Conservation (phyloP, 495 filamentous ascomycete species). For the Neurospora tetrasperma region DNA sequence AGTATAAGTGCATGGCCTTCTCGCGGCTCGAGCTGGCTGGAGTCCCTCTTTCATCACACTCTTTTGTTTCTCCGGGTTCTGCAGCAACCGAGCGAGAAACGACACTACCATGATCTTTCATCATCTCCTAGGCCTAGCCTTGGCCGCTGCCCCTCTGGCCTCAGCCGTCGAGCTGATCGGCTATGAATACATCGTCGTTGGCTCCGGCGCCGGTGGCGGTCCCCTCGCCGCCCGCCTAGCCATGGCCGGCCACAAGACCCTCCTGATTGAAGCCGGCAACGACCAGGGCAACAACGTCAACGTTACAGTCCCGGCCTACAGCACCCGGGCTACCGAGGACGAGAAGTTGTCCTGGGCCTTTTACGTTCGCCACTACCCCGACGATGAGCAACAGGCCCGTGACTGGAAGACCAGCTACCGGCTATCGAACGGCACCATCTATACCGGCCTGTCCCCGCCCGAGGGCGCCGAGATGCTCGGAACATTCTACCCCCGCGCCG, state of each 20-base stretch:
- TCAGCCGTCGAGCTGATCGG: conserved; percentile 16
- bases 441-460: conserved; percentile 31
- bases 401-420: conserved; percentile 35
- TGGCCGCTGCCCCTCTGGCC: conserved; percentile 4
- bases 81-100: neutral
- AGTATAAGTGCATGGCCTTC: neutral
- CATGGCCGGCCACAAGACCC: conserved; percentile 46
- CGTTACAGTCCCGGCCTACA: conserved; percentile 18
- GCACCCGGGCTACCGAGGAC: conserved; percentile 18
- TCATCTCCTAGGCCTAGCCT: conserved; percentile 6
- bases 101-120: conserved; percentile 5
- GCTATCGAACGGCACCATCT: conserved; percentile 21
- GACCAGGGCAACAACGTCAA: conserved; percentile 34
- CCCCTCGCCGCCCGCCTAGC: conserved; percentile 51
- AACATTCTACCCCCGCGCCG: conserved; percentile 39
- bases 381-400: conserved; percentile 23
- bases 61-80: neutral
- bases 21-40: neutral
- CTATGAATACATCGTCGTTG: conserved; percentile 57
- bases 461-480: conserved; percentile 34
- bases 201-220: conserved; percentile 53
- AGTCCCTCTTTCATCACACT: neutral
- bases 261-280: conserved; percentile 51
- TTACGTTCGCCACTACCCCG: conserved; percentile 34
- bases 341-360: conserved; percentile 33